Base-by-base conservation (phyloP, 1,284 basidiomycete species). In the Fomitopsis palustris region DNA sequence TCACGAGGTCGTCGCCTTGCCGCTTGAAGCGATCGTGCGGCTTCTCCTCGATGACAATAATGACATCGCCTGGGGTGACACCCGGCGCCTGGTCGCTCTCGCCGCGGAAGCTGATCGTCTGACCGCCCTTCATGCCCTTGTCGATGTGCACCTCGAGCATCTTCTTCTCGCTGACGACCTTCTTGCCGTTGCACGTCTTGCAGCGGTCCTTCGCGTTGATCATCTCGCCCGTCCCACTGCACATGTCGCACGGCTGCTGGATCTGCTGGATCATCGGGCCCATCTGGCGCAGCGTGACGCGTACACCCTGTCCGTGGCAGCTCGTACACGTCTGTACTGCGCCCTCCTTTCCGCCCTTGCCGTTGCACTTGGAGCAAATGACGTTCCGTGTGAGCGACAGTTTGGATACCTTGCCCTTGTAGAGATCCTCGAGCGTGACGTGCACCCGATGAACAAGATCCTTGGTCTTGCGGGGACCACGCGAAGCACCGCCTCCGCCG, bases 211-310 rank as follows among this genome's bases (percentile, higher is more conserved):
- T 98, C 59, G 82, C 74, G 77, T 95, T 95, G 81, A 99, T 97
- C 69, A 93, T 83, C 77, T 99, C 96, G 65, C 97, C 97, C 23
- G 86, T 84, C 35, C 94, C 97, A 56, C 82, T 83, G 75, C 97
- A 99, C 35, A 98, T 96, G 71, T 91, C 87, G 79, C 97, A 99
- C 54, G 88, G 84, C 65, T 95, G 92, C 75, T 99, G 97, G 70
- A 99, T 93, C 78, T 99, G 97, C 78, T 99, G 97, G 68, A 99
- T 95, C 97, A 99, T 99, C 17, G 97, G 97, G 38, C 97, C 97
- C 85, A 97, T 90, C 76, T 98, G 96, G 62, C 97, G 92, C 61
- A 98, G 80, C 59, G 91, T 93, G 69, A 98, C 78, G 75, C 91
- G 93, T 78, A 97, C 79, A 73, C 97, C 97, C 68, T 95, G 93